These are phyloP conservation scores for Metschnikowia bowlesiae DNA, from an alignment of 805 yeast species.

Conservation along the genomic window DNA sequence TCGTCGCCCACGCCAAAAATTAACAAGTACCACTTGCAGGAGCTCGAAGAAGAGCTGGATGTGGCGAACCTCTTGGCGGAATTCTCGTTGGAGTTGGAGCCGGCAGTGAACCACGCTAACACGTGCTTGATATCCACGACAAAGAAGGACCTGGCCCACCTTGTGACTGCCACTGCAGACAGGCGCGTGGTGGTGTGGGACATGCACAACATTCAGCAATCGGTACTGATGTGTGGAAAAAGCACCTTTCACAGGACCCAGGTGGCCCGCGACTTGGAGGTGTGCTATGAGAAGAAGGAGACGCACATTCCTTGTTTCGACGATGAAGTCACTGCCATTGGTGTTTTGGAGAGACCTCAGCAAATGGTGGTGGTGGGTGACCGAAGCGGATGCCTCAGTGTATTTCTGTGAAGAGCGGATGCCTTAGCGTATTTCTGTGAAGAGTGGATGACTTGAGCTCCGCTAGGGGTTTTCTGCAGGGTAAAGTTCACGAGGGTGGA, in stretches of 20 bases:
- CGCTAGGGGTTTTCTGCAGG: too few relatives aligned
- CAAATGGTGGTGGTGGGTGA: neutral
- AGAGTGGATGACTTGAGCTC: too few relatives aligned
- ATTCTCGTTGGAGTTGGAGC: conserved; percentile 19
- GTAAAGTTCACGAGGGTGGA: too few relatives aligned
- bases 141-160: conserved; percentile 5
- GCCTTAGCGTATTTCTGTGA: too few relatives aligned
- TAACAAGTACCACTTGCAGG: conserved; percentile 23
- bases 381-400: neutral
- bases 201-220: conserved; percentile 11
- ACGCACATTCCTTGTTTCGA: neutral
- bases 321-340: neutral
- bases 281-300: conserved; percentile 14
- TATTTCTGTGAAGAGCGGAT: neutral
- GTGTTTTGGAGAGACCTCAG: neutral
- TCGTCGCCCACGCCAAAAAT: conserved; percentile 18
- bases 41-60: conserved; percentile 16
- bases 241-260: conserved; percentile 10
- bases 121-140: conserved; percentile 6
- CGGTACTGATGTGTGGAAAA: conserved; percentile 4
- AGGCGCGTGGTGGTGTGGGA: conserved; percentile 29
- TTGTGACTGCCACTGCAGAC: conserved; percentile 26
- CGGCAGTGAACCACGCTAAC: conserved; percentile 2
- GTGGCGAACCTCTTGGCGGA: conserved; percentile 19
- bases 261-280: conserved; percentile 12